Evolutionary conservation across 176 grass and related monocot genomes (phyloP).

Genomic region (Carex pumila): DNA sequence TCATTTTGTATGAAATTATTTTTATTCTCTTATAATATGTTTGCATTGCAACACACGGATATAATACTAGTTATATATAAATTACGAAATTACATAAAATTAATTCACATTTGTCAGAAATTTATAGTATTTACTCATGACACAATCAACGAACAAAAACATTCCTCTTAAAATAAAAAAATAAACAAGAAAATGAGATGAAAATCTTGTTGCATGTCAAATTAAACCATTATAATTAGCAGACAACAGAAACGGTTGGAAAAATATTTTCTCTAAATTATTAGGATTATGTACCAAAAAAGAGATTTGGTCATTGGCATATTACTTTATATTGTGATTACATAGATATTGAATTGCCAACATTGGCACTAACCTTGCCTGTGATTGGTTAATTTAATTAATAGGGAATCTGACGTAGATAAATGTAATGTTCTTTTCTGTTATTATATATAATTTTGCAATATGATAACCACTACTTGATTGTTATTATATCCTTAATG

Average conservation of each 20-base stretch:
- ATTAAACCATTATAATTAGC: neutral
- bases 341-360: neutral
- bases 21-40: too few species aligned
- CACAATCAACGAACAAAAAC: too few species aligned
- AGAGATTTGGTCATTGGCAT: neutral
- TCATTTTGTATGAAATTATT: too few species aligned
- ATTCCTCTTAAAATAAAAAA: too few species aligned
- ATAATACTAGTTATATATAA: too few species aligned
- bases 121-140: too few species aligned
- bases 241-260: neutral
- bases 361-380: neutral
- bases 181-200: neutral
- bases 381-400: neutral
- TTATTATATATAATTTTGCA: neutral
- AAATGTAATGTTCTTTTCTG: neutral
- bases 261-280: neutral
- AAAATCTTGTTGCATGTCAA: neutral
- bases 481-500: neutral
- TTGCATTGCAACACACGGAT: too few species aligned
- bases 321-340: conserved; percentile 16
- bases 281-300: neutral
- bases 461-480: neutral
- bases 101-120: too few species aligned
- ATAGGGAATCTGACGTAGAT: neutral
- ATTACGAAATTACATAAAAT: too few species aligned